These are phyloP conservation scores for Globisporangium solare DNA, from an alignment of 352 stramenopile genomes.

Conservation along the genomic window DNA sequence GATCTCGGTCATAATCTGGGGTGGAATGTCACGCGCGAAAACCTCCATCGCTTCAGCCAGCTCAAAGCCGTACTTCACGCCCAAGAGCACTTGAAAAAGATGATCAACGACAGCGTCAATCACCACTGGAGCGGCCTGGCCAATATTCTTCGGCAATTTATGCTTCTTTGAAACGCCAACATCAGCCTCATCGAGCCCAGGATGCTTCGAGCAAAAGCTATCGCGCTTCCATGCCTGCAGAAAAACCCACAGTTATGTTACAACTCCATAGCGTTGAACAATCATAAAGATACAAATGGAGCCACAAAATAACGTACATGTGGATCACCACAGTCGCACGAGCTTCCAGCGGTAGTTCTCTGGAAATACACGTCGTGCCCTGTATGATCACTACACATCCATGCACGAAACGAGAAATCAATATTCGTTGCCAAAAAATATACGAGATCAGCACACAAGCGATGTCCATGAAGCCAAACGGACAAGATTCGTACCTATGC, in stretches of 20 bases:
- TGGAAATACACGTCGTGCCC: slow-evolving; percentile 88
- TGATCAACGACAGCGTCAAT: slow-evolving; percentile 78
- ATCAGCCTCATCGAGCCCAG: slow-evolving; percentile 42
- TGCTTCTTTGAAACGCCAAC: slow-evolving; percentile 30
- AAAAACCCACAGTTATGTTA: neutral
- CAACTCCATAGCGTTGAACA: too few species aligned
- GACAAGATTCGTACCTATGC: slow-evolving; percentile 36
- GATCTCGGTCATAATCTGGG: slow-evolving; percentile 40
- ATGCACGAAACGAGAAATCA: neutral
- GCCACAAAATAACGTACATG: slow-evolving; percentile 38
- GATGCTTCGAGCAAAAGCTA: slow-evolving; percentile 78
- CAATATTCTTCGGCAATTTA: slow-evolving; percentile 64
- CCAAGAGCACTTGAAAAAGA: slow-evolving; percentile 63
- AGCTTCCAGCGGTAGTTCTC: slow-evolving; percentile 79
- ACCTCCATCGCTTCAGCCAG: slow-evolving; percentile 64
- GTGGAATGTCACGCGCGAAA: slow-evolving; percentile 57
- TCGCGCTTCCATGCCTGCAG: slow-evolving; percentile 70
- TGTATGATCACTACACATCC: slow-evolving; percentile 40
- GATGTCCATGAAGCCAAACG: neutral
- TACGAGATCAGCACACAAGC: neutral
- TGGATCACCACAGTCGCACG: slow-evolving; percentile 79
- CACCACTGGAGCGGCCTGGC: slow-evolving; percentile 41
- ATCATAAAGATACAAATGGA: neutral
- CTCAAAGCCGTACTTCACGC: slow-evolving; percentile 63
- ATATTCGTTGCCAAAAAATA: neutral